Percentiles rank a stretch among this genome's conserved stretches.
These are phyloP conservation scores for Cystofilobasidium macerans DNA, from an alignment of 768 basidiomycete species.

Conservation along the genomic window DNA sequence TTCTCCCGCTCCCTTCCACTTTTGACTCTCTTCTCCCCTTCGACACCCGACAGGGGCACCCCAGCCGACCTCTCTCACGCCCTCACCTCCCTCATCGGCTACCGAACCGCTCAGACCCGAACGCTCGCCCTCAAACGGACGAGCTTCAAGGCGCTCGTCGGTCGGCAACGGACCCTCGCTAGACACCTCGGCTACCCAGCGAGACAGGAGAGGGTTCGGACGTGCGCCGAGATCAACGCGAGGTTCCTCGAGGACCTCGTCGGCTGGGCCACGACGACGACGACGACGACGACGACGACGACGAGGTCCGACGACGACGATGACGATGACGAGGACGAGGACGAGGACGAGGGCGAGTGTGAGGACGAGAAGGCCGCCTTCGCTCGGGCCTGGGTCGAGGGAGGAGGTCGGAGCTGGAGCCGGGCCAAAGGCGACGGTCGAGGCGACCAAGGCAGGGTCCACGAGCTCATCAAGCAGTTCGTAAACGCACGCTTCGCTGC, in stretches of 20 bases:
- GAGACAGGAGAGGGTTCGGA: neutral
- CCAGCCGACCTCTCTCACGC: neutral
- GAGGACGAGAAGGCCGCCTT: neutral
- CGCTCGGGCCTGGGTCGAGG: too few species aligned
- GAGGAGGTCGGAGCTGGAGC: neutral
- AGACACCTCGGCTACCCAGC: neutral
- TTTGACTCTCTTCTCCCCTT: neutral
- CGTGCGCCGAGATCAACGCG: neutral
- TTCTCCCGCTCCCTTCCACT: conserved; percentile 1
- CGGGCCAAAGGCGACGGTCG: neutral
- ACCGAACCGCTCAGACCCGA: neutral
- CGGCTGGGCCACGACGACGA: neutral
- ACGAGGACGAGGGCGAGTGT: neutral
- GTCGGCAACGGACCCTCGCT: neutral
- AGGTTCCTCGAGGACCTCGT: conserved; percentile 3
- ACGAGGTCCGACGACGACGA: too few species aligned
- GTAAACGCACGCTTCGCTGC: neutral
- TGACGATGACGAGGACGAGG: too few species aligned
- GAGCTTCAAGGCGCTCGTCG: neutral
- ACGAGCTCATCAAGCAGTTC: conserved; percentile 12
- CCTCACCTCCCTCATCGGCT: neutral
- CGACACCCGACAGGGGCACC: too few species aligned
- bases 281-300: too few species aligned
- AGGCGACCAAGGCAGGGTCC: neutral
- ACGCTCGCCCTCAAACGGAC: neutral